Evolutionary conservation across 2,329 filamentous ascomycete genomes (phyloP), one percentile per base, ranked within the genome.

Genomic region (Xenoacremonium recifei): DNA sequence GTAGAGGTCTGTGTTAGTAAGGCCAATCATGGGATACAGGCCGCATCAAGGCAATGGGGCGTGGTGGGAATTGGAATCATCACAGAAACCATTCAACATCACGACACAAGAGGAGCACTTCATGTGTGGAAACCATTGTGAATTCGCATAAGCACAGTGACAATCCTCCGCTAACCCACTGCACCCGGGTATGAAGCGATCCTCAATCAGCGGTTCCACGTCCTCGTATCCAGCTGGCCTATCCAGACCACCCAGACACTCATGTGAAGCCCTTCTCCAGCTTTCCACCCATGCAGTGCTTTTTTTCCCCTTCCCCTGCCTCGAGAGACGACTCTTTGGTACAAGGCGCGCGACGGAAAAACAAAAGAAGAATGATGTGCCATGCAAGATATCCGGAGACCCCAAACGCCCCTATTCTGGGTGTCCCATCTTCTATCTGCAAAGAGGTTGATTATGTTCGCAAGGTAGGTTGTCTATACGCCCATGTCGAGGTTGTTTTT

Each of bases 361-460:
- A 71, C 65, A 68, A 73, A 68, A 62, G 62, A 63, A 64, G 58
- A 64, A 69, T 63, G 64, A 69, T 68, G 63, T 71, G 71, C 76
- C 73, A 82, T 85, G 84, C 82, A 80, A 86, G 84, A 87, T 87
- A 88, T 88, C 85, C 85, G 84, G 85, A 70, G 65, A 83, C 75
- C 76, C 80, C 77, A 78, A 82, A 87, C 85, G 83, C 84, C 83
- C 80, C 72, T 74, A 71, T 69, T 75, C 67, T 74, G 72, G 73
- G 72, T 75, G 74, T 70, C 80, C 79, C 79, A 80, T 84, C 80
- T 82, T 84, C 80, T 84, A 84, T 82, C 82, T 80, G 79, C 79
- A 79, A 75, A 68, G 66, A 65, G 55, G 57, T 67, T 66, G 62
- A 65, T 62, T 61, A 68, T 67, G 62, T 61, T 74, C 69, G 71